Evolutionary conservation across 176 grass and related monocot species (phyloP), one percentile per base, ranked within the genome.

Genomic region (Triticum dicoccoides): DNA sequence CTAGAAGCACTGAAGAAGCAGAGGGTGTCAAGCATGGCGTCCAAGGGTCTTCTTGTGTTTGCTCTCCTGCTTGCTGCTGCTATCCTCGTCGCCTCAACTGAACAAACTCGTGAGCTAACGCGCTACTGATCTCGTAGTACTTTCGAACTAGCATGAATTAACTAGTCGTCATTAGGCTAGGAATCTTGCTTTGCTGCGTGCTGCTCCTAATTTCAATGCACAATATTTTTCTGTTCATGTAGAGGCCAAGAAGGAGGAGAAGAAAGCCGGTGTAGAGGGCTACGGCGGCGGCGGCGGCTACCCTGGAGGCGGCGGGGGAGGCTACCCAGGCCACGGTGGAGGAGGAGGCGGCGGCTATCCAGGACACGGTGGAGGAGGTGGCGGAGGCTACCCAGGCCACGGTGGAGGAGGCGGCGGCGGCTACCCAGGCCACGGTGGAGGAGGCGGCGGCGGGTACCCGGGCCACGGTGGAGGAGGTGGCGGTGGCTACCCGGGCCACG

Each of bases 61-160:
- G 84, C 84, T 61, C 27, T 91, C 65, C 75, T 97, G 54, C 76
- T 92, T 15, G 84, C 85, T 8, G 77, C 81, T 5, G 73, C 88
- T 13, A 77, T 86, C 85, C 87, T 93, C 12, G 75, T 86, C 68
- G 83, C 76, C 67, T 69, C 84, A 1, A 90, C 92, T 24, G 45
- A 94, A 27, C 51, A 94, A 35, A 73, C 72, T 38, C 76, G 90
- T 91, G 59, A 92, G 89, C 76, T 77, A 35, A 10, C 5, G 1
- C 56, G 3, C 4, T 76, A 77, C 10, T 42, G 41, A 42, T 42
- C 41, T 5, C 7, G 6, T 7, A 59, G 2, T 59, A 59, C 56
- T 59, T 77, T 61, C n/a, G 38, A 45, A 44, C 4, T 23, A 13
- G 20, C 4, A 13, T 2, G 10, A n/a, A 2, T 5, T 11, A 24